Conservation (phyloP, 2,329 filamentous ascomycete species). For the Biscogniauxia sp. region DNA sequence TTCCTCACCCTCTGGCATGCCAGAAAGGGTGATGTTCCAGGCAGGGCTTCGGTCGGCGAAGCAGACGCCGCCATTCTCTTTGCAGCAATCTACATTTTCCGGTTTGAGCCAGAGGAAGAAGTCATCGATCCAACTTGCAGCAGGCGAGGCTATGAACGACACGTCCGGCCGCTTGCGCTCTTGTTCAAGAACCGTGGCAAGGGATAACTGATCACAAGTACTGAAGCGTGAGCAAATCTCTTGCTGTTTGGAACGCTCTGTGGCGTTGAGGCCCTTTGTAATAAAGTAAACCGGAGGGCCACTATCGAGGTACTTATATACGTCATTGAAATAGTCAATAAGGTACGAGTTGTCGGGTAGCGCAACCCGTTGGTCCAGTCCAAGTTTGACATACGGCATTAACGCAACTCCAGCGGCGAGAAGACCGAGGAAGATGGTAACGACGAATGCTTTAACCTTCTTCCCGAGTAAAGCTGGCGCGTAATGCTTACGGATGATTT, state of each 20-base stretch:
- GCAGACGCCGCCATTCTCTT: slow-evolving; percentile 69
- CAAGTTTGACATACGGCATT: slow-evolving; percentile 79
- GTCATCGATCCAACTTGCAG: slow-evolving; percentile 96
- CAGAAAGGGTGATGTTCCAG: slow-evolving; percentile 86
- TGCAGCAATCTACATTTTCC: slow-evolving; percentile 68
- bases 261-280: slow-evolving; percentile 75
- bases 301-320: slow-evolving; percentile 87
- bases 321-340: slow-evolving; percentile 93
- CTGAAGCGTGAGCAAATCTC: slow-evolving; percentile 89
- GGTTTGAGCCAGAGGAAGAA: slow-evolving; percentile 98
- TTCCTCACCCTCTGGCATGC: slow-evolving; percentile 92
- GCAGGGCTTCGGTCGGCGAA: slow-evolving; percentile 73
- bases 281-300: slow-evolving; percentile 98
- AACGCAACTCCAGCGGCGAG: slow-evolving; percentile 84
- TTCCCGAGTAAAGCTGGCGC: slow-evolving; percentile 78
- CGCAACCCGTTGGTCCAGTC: slow-evolving; percentile 90
- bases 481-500: slow-evolving; percentile 87
- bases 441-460: slow-evolving; percentile 72
- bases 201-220: slow-evolving; percentile 77
- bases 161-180: slow-evolving; percentile 86
- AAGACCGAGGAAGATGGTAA: slow-evolving; percentile 80
- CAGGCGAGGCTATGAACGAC: slow-evolving; percentile 83
- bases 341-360: slow-evolving; percentile 93
- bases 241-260: slow-evolving; percentile 72
- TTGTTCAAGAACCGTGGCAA: slow-evolving; percentile 88